Evolutionary conservation across 768 basidiomycete genomes (phyloP), one percentile per base, ranked within the genome.

Genomic region (Russula virescens): DNA sequence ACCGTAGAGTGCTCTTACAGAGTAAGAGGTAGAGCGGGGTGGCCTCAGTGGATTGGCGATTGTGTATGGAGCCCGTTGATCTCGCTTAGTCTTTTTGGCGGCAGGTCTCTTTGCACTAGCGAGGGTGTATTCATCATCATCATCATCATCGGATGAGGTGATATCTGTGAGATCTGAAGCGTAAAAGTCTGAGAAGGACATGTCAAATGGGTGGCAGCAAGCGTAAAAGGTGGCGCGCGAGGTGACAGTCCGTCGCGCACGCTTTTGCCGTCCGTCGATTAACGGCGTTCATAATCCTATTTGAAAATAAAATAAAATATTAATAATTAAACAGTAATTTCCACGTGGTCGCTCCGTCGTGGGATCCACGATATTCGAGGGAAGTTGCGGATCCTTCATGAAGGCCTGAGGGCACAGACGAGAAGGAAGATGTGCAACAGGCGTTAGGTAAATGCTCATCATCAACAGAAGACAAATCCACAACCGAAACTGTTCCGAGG

Each of bases 1-100:
- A 74, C 76, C 74, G 54, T 72, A 73, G 10, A 77, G 65, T 9
- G 71, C 64, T 55, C 74, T 73, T 1, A 73, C 70, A 1, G 74
- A 71, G 55, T 74, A 77, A 26, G 63, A 63, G 21, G 67, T 67
- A 3, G 71, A 61, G 28, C 71, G 63, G 7, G 71, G 68, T 6
- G 71, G 68, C 49, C 68, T 58, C 0, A 72, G 65, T 0, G 65
- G 50, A 26, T 70, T 60, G 3, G 46, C 34, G 40, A 71, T 47
- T 28, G 53, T 63, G 53, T 70, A 68, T 1, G 56, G 23, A 1
- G 25, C n/a, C 6, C 6, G 47, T 19, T 60, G 42, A 34, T 62
- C 56, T 4, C 10, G 21, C 8, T 42, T 62, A 0, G 58, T 0
- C n/a, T 52, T 67, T 53, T 64, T 68, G 13, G 11, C 25, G 26